phyloP scores from a whole-genome alignment of 73 alveolate species.

The Durusdinium trenchii region DNA sequence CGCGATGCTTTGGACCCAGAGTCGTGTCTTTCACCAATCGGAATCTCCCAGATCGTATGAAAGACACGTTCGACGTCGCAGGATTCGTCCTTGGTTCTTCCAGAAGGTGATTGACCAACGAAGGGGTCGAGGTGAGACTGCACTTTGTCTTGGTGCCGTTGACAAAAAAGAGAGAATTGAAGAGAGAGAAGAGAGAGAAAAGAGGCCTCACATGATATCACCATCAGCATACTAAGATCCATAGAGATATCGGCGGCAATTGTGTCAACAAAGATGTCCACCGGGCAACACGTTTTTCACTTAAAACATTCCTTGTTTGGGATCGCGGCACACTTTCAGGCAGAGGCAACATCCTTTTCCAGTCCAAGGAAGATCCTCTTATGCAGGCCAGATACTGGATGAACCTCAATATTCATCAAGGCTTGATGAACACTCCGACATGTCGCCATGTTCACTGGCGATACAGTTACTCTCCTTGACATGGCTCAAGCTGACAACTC shows the following conservation, averaged over 20 bases:
- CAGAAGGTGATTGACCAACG: constrained; percentile 84
- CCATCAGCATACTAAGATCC: not conserved
- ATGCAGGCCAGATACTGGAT: constrained; percentile 28
- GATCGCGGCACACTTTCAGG: too few species aligned
- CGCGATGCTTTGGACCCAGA: too few species aligned
- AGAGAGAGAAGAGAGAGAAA: too few species aligned
- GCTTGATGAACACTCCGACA: too few species aligned
- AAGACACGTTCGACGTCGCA: not conserved
- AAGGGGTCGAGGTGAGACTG: constrained; percentile 47
- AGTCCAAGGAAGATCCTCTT: constrained; percentile 81
- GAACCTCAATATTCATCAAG: too few species aligned
- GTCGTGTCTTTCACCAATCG: too few species aligned
- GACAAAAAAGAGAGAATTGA: too few species aligned
- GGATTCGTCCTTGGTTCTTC: constrained; percentile 94
- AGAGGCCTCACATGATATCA: too few species aligned
- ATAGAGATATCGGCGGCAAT: not conserved
- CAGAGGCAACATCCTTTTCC: constrained; percentile 79
- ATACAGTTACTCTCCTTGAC: too few species aligned
- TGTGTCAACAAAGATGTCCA: not conserved
- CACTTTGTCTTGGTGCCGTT: not conserved
- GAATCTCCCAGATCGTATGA: not conserved
- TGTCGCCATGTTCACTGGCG: too few species aligned
- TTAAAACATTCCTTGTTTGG: not conserved
- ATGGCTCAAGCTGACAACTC: too few species aligned
- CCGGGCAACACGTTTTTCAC: not conserved